Base-by-base conservation (phyloP, 2,329 filamentous ascomycete genomes). In the Neopestalotiopsis sp. region DNA sequence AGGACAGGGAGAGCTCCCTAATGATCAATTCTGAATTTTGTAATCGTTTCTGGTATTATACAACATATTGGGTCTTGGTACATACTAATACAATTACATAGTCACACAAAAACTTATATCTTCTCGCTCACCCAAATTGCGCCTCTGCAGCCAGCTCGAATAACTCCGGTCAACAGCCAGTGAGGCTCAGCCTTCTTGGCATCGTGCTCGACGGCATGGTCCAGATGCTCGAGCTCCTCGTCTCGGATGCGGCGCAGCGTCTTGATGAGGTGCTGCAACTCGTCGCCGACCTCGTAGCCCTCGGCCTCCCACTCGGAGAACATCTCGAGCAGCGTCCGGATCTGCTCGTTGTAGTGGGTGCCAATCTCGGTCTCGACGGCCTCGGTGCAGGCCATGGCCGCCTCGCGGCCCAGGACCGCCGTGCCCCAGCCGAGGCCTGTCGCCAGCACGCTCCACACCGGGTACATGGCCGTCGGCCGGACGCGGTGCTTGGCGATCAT, bases 341-440 rank as follows among this genome's bases (percentile, higher is more conserved):
- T 94, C 83, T 99, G 96, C 72, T 90, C 90, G 78, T 98, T 98
- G 80, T 99, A 99, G 82, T 99, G 96, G 34, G 90, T 90, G 2
- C 96, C 96, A 71, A 99, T 99, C 84, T 98, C 96, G 6, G 95
- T 99, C 85, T 99, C 96, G 1, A 99, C 95, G 1, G 96, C 96
- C 82, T 99, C 96, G 0, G 96, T 98, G 79, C 96, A 99, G 13
- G 96, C 96, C 96, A 99, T 99, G 45, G 96, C 95, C 1, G 95
- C 95, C 82, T 98, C 94, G 63, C 94, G 89, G 0, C 96, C 95
- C 86, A 99, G 87, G 57, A 96, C 82, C 0, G 93, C 96, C 0
- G 96, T 99, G 4, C 89, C 88, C 94, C 96, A 98, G 20, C 96
- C 96, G 7, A 99, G 82, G 0, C 91, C 89, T 0, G 92, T 91